phyloP scores from a whole-genome alignment of 192 early-diverging fungal genomes.

The Bifiguratus adelaidae region DNA sequence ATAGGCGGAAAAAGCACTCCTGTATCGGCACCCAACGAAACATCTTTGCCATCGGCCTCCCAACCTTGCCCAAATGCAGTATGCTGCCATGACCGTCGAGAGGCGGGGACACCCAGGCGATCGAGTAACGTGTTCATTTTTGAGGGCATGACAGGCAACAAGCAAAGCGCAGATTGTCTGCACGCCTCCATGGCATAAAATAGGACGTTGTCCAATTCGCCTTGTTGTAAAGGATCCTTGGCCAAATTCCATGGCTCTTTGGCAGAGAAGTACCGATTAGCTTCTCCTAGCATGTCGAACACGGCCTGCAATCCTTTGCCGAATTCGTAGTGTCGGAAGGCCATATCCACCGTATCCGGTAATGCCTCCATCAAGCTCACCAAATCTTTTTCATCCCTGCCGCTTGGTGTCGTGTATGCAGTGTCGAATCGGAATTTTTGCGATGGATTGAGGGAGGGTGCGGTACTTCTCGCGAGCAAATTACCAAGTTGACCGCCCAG shows the following conservation, averaged over 20 bases:
- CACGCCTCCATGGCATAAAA: conserved; percentile 69
- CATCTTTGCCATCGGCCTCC: conserved; percentile 14
- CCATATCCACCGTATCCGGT: conserved; percentile 12
- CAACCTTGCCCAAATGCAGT: conserved; percentile 51
- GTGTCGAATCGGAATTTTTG: background rate
- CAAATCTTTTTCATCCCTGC: background rate
- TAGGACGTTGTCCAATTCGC: conserved; percentile 49
- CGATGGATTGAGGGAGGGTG: conserved; percentile 42
- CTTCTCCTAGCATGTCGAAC: conserved; percentile 54
- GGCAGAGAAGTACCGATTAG: conserved; percentile 63
- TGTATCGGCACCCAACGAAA: background rate
- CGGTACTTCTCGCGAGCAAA: conserved; percentile 57
- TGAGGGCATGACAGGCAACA: conserved; percentile 81
- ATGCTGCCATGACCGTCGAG: conserved; percentile 48
- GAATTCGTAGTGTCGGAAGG: conserved; percentile 50
- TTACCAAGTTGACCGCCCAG: conserved; percentile 81
- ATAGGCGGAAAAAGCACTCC: background rate
- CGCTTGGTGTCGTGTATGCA: background rate
- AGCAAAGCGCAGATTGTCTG: conserved; percentile 57
- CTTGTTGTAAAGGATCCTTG: conserved; percentile 28
- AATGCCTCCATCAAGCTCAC: background rate
- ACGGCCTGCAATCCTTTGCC: conserved; percentile 44
- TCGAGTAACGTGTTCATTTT: conserved; percentile 60
- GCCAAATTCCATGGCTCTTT: conserved; percentile 75
- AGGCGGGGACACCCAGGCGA: conserved; percentile 38